A percentile compares a stretch with the other conserved stretches of the same genome.
phyloP scores from a whole-genome alignment of 495 filamentous ascomycete species.

The Durotheca rogersii region DNA sequence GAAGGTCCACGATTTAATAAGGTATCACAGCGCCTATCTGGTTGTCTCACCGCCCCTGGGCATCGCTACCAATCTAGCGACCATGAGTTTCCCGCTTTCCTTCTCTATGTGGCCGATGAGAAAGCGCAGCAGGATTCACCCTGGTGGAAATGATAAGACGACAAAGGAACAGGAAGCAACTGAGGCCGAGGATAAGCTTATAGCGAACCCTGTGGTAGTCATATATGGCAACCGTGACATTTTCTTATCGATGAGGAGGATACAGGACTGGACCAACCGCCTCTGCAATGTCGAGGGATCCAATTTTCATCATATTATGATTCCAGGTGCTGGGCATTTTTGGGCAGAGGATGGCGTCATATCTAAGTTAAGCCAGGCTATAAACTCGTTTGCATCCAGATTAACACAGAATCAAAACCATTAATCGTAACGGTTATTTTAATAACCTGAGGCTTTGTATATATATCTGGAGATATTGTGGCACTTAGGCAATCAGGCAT shows the following conservation, averaged over 20 bases:
- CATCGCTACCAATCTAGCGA: slow-evolving; percentile 58
- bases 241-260: slow-evolving; percentile 69
- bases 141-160: neutral
- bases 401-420: slow-evolving; percentile 1
- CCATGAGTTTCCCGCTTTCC: slow-evolving; percentile 47
- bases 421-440: neutral
- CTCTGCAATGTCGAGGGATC: slow-evolving; percentile 44
- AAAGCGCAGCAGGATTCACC: slow-evolving; percentile 1
- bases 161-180: slow-evolving; percentile 33
- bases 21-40: slow-evolving; percentile 61
- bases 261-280: slow-evolving; percentile 68
- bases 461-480: no score
- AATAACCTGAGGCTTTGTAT: no score
- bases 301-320: slow-evolving; percentile 55
- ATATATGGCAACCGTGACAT: slow-evolving; percentile 78
- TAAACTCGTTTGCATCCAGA: slow-evolving; percentile 9
- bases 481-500: no score
- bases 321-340: slow-evolving; percentile 77
- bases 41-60: slow-evolving; percentile 78
- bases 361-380: slow-evolving; percentile 52
- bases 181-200: slow-evolving; percentile 55
- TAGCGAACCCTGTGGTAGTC: slow-evolving; percentile 60
- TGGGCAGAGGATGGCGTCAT: slow-evolving; percentile 71
- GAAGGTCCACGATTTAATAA: slow-evolving; percentile 23
- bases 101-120: slow-evolving; percentile 22